Conservation (phyloP, 2,329 filamentous ascomycete genomes). For the Sordariomycetes sp. region DNA sequence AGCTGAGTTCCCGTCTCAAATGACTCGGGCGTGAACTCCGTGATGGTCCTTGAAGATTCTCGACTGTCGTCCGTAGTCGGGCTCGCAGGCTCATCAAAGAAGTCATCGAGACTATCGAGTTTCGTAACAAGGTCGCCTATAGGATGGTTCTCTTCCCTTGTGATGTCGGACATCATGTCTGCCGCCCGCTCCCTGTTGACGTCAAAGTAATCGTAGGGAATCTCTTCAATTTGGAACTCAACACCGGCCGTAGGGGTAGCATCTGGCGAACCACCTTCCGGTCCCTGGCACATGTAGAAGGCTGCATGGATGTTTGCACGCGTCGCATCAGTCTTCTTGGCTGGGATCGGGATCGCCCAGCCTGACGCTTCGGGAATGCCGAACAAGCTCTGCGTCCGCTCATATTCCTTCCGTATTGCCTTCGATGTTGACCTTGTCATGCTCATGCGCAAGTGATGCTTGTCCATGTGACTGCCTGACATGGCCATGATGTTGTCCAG, state of each 20-base stretch:
- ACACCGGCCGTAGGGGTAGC: constrained; percentile 71
- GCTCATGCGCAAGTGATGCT: constrained; percentile 93
- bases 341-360: constrained; percentile 92
- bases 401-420: constrained; percentile 85
- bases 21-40: constrained; percentile 54
- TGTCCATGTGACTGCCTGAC: constrained; percentile 84
- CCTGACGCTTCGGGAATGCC: constrained; percentile 93
- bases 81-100: constrained; percentile 63
- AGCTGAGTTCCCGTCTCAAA: constrained; percentile 71
- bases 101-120: constrained; percentile 71
- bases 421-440: constrained; percentile 87
- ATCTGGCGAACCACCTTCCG: constrained; percentile 47
- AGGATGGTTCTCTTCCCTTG: constrained; percentile 60
- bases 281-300: constrained; percentile 83
- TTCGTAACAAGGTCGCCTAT: constrained; percentile 71
- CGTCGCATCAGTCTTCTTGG: constrained; percentile 78
- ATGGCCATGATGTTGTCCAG: constrained; percentile 94
- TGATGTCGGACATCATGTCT: constrained; percentile 88
- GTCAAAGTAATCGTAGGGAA: constrained; percentile 71
- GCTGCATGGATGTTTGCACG: constrained; percentile 90
- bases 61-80: constrained; percentile 50
- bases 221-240: constrained; percentile 88
- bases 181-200: constrained; percentile 60
- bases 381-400: constrained; percentile 87
- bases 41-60: constrained; percentile 52